These are phyloP conservation scores for Primulina huaijiensis DNA, from an alignment of 257 asterid genomes.

Conservation along the genomic window DNA sequence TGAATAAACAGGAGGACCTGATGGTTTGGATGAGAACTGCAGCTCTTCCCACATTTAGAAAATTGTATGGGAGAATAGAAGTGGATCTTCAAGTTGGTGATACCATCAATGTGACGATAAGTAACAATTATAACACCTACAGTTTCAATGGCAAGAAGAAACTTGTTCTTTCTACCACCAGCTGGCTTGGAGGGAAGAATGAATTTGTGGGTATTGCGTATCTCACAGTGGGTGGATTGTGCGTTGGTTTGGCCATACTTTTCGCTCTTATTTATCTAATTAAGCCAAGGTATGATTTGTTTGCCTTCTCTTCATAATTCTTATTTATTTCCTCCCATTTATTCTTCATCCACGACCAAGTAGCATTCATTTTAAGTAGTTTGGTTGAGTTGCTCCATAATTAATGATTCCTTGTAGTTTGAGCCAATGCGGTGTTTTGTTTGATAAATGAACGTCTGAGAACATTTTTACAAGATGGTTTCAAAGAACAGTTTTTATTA, in stretches of 20 bases:
- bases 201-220: conserved; percentile 81
- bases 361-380: neutral
- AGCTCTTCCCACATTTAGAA: conserved; percentile 88
- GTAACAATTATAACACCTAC: conserved; percentile 69
- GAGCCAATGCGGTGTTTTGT: neutral
- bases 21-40: conserved; percentile 97
- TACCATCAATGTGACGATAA: conserved; percentile 46
- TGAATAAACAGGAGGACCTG: conserved; percentile 74
- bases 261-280: conserved; percentile 61
- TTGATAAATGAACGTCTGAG: neutral
- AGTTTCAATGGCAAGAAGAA: conserved; percentile 84
- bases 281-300: conserved; percentile 61
- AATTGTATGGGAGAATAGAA: conserved; percentile 75
- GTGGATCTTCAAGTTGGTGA: conserved; percentile 55
- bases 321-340: neutral
- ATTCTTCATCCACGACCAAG: neutral
- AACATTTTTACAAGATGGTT: neutral
- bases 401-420: neutral
- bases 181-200: conserved; percentile 92
- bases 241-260: conserved; percentile 65
- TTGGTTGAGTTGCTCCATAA: conserved; percentile 2
- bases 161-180: conserved; percentile 84
- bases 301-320: neutral
- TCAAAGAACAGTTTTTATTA: no score
- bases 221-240: conserved; percentile 75